A percentile compares a stretch with the other conserved stretches of the same genome.
These are phyloP conservation scores for Aquilaria agallochum DNA, from an alignment of 441 rosid species.

Conservation along the genomic window DNA sequence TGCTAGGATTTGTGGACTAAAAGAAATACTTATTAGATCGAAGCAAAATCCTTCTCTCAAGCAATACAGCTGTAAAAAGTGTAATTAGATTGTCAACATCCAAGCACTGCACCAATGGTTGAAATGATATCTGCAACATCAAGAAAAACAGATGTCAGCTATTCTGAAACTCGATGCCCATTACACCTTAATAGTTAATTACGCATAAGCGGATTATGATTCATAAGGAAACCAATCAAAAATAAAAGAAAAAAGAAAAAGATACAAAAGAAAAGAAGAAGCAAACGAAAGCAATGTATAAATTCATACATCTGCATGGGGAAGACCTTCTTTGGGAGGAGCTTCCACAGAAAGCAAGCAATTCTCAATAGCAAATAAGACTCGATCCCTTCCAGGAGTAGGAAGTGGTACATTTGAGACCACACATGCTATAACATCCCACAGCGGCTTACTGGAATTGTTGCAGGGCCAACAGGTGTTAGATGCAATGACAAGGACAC, in stretches of 20 bases:
- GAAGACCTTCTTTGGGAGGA: conserved; percentile 91
- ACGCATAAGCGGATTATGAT: neutral
- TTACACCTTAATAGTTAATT: too few species aligned
- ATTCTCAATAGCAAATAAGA: conserved; percentile 88
- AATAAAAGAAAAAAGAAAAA: conserved; percentile 16
- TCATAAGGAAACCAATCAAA: conserved; percentile 9
- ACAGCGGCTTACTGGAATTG: conserved; percentile 88
- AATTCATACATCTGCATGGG: conserved; percentile 86
- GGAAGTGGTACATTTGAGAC: conserved; percentile 92
- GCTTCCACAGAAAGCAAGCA: conserved; percentile 85
- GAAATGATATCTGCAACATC: conserved; percentile 86
- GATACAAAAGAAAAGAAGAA: conserved; percentile 1
- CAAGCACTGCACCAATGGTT: conserved; percentile 93
- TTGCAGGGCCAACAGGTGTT: conserved; percentile 30
- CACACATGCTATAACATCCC: conserved; percentile 79
- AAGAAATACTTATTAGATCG: conserved; percentile 84
- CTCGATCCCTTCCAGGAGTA: conserved; percentile 89
- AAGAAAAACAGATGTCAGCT: conserved; percentile 7
- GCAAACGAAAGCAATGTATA: too few species aligned
- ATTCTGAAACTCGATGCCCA: neutral
- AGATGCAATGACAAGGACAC: conserved; percentile 23
- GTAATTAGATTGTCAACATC: conserved; percentile 91
- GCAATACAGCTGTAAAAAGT: conserved; percentile 87
- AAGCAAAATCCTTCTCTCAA: conserved; percentile 91
- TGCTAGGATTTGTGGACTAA: conserved; percentile 8